Conservation (phyloP, 2,329 filamentous ascomycete species). For the Arachnopeziza araneosa region DNA sequence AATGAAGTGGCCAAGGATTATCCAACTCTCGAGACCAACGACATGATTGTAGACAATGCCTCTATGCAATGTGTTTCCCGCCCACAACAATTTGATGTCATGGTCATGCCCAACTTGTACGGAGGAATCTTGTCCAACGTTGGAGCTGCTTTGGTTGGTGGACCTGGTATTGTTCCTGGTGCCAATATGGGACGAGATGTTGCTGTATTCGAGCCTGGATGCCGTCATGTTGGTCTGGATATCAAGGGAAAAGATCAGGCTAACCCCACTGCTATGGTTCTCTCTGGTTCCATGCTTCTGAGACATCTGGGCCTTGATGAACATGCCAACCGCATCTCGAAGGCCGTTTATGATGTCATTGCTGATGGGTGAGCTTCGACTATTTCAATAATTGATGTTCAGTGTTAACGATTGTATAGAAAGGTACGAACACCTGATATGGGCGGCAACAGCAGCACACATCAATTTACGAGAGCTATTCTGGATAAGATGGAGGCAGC, state of each 20-base stretch:
- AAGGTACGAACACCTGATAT: slow-evolving; percentile 89
- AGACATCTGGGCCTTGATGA: slow-evolving; percentile 96
- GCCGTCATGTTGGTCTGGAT: slow-evolving; percentile 97
- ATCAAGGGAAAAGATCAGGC: slow-evolving; percentile 99
- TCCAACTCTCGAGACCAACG: slow-evolving; percentile 90
- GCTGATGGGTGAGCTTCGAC: slow-evolving; percentile 69
- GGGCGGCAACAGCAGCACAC: slow-evolving; percentile 83
- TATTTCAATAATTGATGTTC: not conserved
- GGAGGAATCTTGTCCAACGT: slow-evolving; percentile 99
- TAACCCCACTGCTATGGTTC: slow-evolving; percentile 92
- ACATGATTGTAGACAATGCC: slow-evolving; percentile 99
- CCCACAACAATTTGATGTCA: slow-evolving; percentile 97
- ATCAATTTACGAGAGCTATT: slow-evolving; percentile 93
- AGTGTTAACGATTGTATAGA: slow-evolving; percentile 43
- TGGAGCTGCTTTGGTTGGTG: slow-evolving; percentile 91
- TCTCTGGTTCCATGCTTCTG: slow-evolving; percentile 94
- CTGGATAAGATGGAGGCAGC: slow-evolving; percentile 84
- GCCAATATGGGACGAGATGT: slow-evolving; percentile 99
- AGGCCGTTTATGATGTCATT: slow-evolving; percentile 73
- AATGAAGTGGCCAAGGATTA: slow-evolving; percentile 90
- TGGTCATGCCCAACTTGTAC: slow-evolving; percentile 99
- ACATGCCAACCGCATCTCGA: slow-evolving; percentile 96
- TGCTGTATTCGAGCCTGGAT: slow-evolving; percentile 97
- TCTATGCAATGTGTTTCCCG: slow-evolving; percentile 97
- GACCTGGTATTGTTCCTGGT: slow-evolving; percentile 92